Evolutionary conservation across 2,329 filamentous ascomycete genomes (phyloP), one percentile per base, ranked within the genome.

Genomic region (Aspergillus sp.): DNA sequence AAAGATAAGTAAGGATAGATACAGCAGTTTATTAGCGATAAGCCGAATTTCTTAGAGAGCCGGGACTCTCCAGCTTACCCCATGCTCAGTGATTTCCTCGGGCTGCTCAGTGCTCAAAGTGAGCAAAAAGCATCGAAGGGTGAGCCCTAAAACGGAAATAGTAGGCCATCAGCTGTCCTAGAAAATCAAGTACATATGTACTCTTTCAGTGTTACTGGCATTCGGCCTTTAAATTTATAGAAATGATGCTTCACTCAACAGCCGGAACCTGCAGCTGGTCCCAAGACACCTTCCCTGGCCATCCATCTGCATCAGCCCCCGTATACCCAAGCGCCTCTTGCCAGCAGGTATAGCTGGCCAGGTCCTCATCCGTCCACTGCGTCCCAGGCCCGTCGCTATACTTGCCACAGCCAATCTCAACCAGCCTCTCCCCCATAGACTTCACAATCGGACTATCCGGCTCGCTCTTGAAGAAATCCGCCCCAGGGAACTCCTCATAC

Each of bases 271-370:
- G 39, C 20, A 56, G 19, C 19, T 45, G 20, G 45, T 56, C 39
- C 54, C 54, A 56, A 17, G 54, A 51, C 1, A 11, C n/a, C n/a
- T 50, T 20, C 3, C 54, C 54, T 12, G 54, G 54, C 54, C 54
- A 56, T 17, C 54, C 54, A 39, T 56, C 54, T 3, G 54, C 54
- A 39, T 56, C 54, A 2, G 46, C 54, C 5, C 54, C 54, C 2
- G 54, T 56, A 17, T 51, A 56, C 7, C 54, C 54, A 4, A 56
- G 13, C 27, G 50, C 34, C 46, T 56, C 37, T 46, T 56, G 54
- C 54, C 54, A 56, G 27, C 54, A 56, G 15, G 42, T n/a, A 34
- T 56, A 56, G 8, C 34, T 44, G 2, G 46, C 46, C 46, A 42
- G 37, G 7, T 56, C 54, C 39, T 20, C 54, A 24, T 50, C 54